Evolutionary conservation across 139 green algal genomes (phyloP).

Genomic region (Chlorella sorokiniana): DNA sequence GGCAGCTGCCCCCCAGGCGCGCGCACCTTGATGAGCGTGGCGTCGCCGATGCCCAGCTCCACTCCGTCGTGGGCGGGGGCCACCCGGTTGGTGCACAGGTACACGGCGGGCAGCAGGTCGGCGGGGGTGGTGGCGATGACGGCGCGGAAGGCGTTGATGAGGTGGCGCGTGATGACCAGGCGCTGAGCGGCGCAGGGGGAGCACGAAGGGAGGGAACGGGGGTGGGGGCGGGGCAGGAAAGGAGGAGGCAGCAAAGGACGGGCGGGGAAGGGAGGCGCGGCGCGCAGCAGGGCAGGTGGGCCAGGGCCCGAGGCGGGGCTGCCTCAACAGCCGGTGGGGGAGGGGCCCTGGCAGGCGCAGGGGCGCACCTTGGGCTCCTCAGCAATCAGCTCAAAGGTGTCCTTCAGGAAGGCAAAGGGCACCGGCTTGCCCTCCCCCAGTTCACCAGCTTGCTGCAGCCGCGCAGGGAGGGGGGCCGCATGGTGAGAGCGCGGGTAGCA

Average conservation of each 20-base stretch:
- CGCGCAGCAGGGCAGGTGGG: too few species aligned
- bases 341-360: too few species aligned
- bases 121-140: slow-evolving; percentile 78
- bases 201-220: slow-evolving; percentile 16
- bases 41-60: slow-evolving; percentile 96
- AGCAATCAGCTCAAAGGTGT: slow-evolving; percentile 78
- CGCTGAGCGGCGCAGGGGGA: slow-evolving; percentile 57
- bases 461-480: not conserved
- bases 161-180: slow-evolving; percentile 69
- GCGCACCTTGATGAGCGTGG: slow-evolving; percentile 86
- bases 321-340: too few species aligned
- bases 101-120: slow-evolving; percentile 89
- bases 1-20: not conserved
- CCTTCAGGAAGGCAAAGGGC: slow-evolving; percentile 80
- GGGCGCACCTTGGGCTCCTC: slow-evolving; percentile 36
- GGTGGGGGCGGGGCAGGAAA: too few species aligned
- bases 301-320: too few species aligned
- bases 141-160: slow-evolving; percentile 80
- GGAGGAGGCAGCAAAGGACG: too few species aligned
- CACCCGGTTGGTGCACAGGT: slow-evolving; percentile 92
- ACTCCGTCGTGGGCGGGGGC: slow-evolving; percentile 88
- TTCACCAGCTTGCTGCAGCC: slow-evolving; percentile 33
- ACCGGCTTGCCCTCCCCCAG: slow-evolving; percentile 72
- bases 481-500: not conserved
- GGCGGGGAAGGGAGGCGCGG: too few species aligned